phyloP scores from a whole-genome alignment of 108 stramenopile genomes.

The Mediolabrus comicus region DNA sequence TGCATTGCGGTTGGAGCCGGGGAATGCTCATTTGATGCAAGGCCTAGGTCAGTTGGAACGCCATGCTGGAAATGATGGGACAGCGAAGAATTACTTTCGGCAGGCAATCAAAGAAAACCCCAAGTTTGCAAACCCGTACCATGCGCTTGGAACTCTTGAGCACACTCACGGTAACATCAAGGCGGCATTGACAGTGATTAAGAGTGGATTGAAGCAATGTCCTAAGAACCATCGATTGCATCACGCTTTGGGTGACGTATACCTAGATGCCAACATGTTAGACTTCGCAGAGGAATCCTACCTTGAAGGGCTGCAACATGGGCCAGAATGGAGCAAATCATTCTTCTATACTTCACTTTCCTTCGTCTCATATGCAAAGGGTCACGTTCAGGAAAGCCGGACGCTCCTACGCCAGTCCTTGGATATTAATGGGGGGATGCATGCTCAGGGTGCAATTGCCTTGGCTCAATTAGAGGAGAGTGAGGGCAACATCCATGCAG shows the following conservation, averaged over 20 bases:
- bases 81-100: constrained; percentile 43
- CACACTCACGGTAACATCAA: constrained; percentile 70
- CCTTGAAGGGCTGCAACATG: constrained; percentile 47
- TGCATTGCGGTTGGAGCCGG: constrained; percentile 42
- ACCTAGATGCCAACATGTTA: constrained; percentile 71
- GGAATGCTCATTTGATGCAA: constrained; percentile 65
- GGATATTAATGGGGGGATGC: constrained; percentile 58
- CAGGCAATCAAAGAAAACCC: constrained; percentile 62
- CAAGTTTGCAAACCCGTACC: constrained; percentile 70
- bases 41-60: constrained; percentile 69
- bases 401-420: constrained; percentile 49
- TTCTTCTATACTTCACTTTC: constrained; percentile 74
- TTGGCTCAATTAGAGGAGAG: constrained; percentile 77
- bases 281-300: constrained; percentile 71
- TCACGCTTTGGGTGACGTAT: constrained; percentile 81
- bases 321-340: constrained; percentile 55
- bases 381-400: constrained; percentile 49
- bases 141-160: constrained; percentile 71
- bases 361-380: constrained; percentile 64
- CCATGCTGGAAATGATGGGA: constrained; percentile 26
- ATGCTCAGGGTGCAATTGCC: constrained; percentile 74
- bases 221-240: constrained; percentile 76
- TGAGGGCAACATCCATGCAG: constrained; percentile 60
- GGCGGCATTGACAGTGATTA: constrained; percentile 59
- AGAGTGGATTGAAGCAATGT: constrained; percentile 59